Evolutionary conservation across 441 rosid genomes (phyloP), one percentile per base, ranked within the genome.

Genomic region (Viola pubescens): DNA sequence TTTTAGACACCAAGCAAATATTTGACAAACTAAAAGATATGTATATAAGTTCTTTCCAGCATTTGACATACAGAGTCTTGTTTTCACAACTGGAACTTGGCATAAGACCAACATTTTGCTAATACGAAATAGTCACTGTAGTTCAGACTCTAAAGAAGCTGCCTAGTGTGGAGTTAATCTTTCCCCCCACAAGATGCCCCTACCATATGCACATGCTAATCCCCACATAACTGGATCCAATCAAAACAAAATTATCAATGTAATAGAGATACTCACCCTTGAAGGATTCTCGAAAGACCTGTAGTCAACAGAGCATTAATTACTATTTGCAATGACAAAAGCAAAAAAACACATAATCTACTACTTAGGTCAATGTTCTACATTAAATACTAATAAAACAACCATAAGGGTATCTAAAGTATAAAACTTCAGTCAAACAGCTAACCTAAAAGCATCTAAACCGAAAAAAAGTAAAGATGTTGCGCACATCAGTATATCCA

Each of bases 201-300:
- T 53, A 16, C 34, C 1, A 6, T 7, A 45, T 9, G 45, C 39
- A 53, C 9, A 53, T 10, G 13, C 7, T 54, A 37, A 46, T 14
- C 9, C 9, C 10, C 59, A 14, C 63, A 34, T 52, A 16, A 48
- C 50, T 34, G n/a, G 14, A 40, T 64, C 41, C 43, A 39, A 62
- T 59, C 38, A n/a, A 9, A 26, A 47, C 10, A 56, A 13, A 57
- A 42, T 3, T 46, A 51, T 38, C 54, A 34, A 50, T 9, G 34
- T 16, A 48, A 60, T n/a, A 6, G 60, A 26, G 70, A 61, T 6
- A 57, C 82, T 75, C 77, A 92, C 98, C 88, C 75, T 75, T 79
- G 67, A 72, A 80, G 64, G 97, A 77, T 82, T 92, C 96, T 62
- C 96, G 86, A 56, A 84, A 61, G 61, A 81, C 83, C 97, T 89